Evolutionary conservation across 1,139 yeast genomes (phyloP).

Genomic region (Suhomyces yuchorum): DNA sequence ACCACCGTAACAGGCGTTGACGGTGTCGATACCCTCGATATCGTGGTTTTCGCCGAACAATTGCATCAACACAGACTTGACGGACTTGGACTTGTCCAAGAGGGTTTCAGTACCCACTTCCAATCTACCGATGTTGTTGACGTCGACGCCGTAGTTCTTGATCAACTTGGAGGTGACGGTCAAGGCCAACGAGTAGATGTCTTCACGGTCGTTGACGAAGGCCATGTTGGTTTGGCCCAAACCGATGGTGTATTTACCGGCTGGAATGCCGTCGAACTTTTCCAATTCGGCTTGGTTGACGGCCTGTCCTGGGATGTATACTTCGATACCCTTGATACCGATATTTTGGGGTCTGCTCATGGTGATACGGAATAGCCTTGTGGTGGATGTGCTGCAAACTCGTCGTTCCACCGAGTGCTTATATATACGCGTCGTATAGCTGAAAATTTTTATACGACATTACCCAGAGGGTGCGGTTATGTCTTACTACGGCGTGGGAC

Average conservation of each 20-base stretch:
- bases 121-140: constrained; percentile 82
- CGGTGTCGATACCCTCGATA: constrained; percentile 93
- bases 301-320: constrained; percentile 80
- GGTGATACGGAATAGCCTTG: neutral
- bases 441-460: constrained; percentile 12
- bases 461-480: neutral
- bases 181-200: constrained; percentile 86
- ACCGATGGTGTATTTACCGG: constrained; percentile 98
- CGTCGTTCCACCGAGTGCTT: constrained; percentile 3
- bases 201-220: constrained; percentile 96
- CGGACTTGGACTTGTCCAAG: constrained; percentile 95
- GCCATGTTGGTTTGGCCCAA: constrained; percentile 98
- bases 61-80: constrained; percentile 94
- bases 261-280: constrained; percentile 77
- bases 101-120: constrained; percentile 99
- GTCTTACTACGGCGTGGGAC: neutral
- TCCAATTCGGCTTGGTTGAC: constrained; percentile 92
- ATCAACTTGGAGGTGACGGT: constrained; percentile 80
- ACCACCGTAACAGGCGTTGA: constrained; percentile 99
- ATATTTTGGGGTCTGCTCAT: constrained; percentile 63
- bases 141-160: constrained; percentile 79
- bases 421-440: constrained; percentile 9
- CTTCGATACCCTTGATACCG: constrained; percentile 95
- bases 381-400: constrained; percentile 1
- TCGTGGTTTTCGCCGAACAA: constrained; percentile 86